These are phyloP conservation scores for Entomortierella beljakovae DNA, from an alignment of 192 early-diverging fungal species.

Conservation along the genomic window DNA sequence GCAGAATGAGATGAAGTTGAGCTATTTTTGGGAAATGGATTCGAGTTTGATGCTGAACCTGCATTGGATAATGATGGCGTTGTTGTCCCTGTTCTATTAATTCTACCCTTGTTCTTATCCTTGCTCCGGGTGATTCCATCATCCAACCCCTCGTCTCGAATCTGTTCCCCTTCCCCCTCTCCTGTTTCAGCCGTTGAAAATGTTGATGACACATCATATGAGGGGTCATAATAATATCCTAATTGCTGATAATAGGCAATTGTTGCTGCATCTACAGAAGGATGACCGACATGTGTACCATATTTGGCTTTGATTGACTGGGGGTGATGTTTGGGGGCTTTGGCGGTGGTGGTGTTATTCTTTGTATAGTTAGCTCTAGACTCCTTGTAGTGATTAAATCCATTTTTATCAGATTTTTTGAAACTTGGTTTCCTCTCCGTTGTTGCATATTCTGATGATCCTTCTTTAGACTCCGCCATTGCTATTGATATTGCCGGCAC, in stretches of 20 bases:
- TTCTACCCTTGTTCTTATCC: background rate
- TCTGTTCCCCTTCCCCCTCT: background rate
- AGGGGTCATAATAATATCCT: slow-evolving; percentile 49
- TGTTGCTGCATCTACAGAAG: slow-evolving; percentile 31
- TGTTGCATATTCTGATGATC: background rate
- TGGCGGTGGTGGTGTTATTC: background rate
- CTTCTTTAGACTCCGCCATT: background rate
- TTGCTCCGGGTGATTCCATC: background rate
- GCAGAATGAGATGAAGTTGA: background rate
- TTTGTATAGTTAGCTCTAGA: background rate
- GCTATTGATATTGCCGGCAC: background rate
- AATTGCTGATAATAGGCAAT: slow-evolving; percentile 43
- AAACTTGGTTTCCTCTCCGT: slow-evolving; percentile 55
- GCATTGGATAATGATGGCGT: background rate
- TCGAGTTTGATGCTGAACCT: background rate
- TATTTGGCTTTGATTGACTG: background rate
- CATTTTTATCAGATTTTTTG: slow-evolving; percentile 48
- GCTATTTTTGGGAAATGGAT: slow-evolving; percentile 8
- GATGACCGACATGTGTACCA: too few relatives aligned
- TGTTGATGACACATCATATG: background rate
- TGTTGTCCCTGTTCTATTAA: background rate
- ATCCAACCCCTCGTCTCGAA: slow-evolving; percentile 11
- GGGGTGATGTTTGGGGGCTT: background rate
- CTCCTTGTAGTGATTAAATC: slow-evolving; percentile 22
- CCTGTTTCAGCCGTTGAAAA: background rate